A percentile compares a stretch with the other conserved stretches of the same genome.
Conservation (phyloP, 345 rosid species). For the Crucihimalaya himalaica region DNA sequence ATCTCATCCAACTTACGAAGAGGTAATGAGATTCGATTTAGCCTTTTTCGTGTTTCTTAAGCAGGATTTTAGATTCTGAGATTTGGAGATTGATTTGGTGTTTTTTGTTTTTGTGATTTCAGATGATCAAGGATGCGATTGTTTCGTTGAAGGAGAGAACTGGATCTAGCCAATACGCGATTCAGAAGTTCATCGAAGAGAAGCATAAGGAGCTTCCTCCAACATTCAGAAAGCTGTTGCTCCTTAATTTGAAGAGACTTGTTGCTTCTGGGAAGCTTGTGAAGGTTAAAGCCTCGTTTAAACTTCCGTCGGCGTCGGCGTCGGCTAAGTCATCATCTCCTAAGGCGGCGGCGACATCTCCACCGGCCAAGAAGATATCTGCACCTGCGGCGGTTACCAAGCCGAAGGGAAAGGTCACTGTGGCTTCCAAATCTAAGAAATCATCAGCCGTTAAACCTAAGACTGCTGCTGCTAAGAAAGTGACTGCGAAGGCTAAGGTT, state of each 20-base stretch:
- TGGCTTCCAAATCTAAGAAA: conserved; percentile 39
- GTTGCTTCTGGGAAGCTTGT: conserved; percentile 67
- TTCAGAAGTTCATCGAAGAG: conserved; percentile 76
- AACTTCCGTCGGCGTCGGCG: conserved; percentile 51
- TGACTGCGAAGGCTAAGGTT: conserved; percentile 26
- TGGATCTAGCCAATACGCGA: conserved; percentile 90
- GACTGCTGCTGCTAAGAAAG: conserved; percentile 35
- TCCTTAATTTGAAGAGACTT: conserved; percentile 65
- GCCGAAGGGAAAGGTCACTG: conserved; percentile 39
- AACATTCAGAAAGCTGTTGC: conserved; percentile 62
- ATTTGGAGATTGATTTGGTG: conserved; percentile 4
- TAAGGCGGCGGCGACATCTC: conserved; percentile 5
- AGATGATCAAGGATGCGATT: conserved; percentile 87
- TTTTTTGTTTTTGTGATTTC: neutral
- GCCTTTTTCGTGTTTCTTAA: neutral
- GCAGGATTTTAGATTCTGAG: neutral
- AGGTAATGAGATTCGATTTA: conserved; percentile 46
- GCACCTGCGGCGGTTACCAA: conserved; percentile 29
- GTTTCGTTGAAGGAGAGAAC: conserved; percentile 72
- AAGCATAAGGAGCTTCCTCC: conserved; percentile 64
- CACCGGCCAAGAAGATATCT: conserved; percentile 39
- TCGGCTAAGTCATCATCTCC: conserved; percentile 35
- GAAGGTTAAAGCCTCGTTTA: conserved; percentile 76
- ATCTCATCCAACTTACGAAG: conserved; percentile 72
- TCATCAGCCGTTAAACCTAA: conserved; percentile 42